phyloP scores from a whole-genome alignment of 345 rosid genomes.

The Citrus sp. region DNA sequence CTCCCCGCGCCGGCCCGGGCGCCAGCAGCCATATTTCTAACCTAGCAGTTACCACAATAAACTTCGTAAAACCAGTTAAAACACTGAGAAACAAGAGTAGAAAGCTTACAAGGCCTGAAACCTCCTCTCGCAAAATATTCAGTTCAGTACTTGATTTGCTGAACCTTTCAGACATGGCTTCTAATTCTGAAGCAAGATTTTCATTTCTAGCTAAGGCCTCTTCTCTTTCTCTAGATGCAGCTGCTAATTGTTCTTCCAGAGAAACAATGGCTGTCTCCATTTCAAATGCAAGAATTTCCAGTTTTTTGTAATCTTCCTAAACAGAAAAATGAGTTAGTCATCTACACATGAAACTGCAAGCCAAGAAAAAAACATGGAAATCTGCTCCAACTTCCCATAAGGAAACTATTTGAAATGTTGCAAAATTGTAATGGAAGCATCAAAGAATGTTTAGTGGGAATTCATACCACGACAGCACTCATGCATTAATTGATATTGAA shows the following conservation, averaged over 20 bases:
- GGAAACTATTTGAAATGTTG: neutral
- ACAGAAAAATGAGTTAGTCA: slow-evolving; percentile 9
- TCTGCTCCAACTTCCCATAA: neutral
- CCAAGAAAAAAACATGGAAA: neutral
- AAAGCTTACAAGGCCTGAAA: slow-evolving; percentile 49
- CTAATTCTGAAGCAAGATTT: slow-evolving; percentile 53
- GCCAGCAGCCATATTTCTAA: neutral
- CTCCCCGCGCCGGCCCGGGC: no score
- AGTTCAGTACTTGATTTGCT: slow-evolving; percentile 45
- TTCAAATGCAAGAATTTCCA: slow-evolving; percentile 89
- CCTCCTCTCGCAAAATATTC: slow-evolving; percentile 48
- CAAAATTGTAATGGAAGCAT: neutral
- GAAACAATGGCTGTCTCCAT: slow-evolving; percentile 90
- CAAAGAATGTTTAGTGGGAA: neutral
- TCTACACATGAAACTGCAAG: neutral
- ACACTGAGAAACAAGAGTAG: neutral
- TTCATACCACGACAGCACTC: neutral
- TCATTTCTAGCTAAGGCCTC: slow-evolving; percentile 46
- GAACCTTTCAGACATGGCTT: slow-evolving; percentile 40
- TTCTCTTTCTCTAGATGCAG: slow-evolving; percentile 54
- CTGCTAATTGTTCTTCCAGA: slow-evolving; percentile 64
- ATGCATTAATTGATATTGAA: neutral
- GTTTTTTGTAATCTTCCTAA: slow-evolving; percentile 70
- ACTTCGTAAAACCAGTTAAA: neutral
- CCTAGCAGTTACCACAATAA: neutral